Evolutionary conservation across 257 asterid species (phyloP), one percentile per base, ranked within the genome.

Genomic region (Penstemon newberryi): DNA sequence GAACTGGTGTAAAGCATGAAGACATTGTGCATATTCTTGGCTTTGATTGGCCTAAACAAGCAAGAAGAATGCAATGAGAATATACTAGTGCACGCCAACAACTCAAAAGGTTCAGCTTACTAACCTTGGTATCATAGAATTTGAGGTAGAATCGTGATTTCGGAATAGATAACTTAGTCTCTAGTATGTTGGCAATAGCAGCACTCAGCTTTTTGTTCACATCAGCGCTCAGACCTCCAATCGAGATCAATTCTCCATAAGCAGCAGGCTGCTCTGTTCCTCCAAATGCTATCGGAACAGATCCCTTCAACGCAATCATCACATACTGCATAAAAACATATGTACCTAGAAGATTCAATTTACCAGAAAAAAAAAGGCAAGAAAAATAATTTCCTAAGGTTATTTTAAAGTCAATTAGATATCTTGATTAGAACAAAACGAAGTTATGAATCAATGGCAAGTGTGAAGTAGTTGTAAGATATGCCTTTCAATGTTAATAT

Each of bases 181-280:
- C 96, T 3, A 94, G 93, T 72, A 91, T 73, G 75, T 11, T 69
- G 51, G 97, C 84, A 76, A 94, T 75, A 54, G 96, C 97, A 76
- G 83, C 96, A 76, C 95, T 91, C 61, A 94, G 89, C 71, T 89
- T 86, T 87, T 89, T 94, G 87, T 94, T 94, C 49, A 86, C 84
- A 57, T 87, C 92, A 69, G 95, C 63, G 63, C 60, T 86, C 46
- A 93, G 85, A 7, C 97, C 99, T 38, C 99, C 99, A 55, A 93
- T 85, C 4, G 97, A 88, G 38, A 90, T 80, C 74, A 93, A 69
- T 83, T 93, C 99, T 47, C 96, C 99, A 63, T 81, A 93, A 12
- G 97, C 99, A 62, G 96, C 83, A 19, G 95, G 95, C 68, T 86
- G 78, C 83, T 94, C 97, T 13, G 96, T 89, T 70, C 99, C 99